phyloP scores from a whole-genome alignment of 495 filamentous ascomycete species.

The Halenospora varia region DNA sequence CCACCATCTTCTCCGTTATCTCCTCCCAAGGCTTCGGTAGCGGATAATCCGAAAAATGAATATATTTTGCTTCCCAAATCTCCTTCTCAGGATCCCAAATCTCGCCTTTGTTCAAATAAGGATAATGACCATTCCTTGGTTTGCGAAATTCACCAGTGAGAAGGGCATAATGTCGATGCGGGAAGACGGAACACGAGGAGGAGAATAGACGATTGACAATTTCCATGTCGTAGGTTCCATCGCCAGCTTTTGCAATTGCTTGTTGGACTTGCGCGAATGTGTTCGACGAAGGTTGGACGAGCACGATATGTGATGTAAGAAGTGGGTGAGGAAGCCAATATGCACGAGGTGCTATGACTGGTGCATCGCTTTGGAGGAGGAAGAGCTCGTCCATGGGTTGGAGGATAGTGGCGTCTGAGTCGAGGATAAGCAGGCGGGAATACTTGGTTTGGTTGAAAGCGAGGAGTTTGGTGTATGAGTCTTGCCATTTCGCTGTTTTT shows the following conservation, averaged over 20 bases:
- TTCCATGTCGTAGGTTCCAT: conserved; percentile 66
- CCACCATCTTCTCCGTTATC: not conserved
- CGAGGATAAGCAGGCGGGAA: conserved; percentile 61
- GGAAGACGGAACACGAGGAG: conserved; percentile 64
- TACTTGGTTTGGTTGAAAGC: conserved; percentile 69
- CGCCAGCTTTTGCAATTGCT: conserved; percentile 32
- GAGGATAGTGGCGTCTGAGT: conserved; percentile 63
- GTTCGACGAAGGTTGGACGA: conserved; percentile 56
- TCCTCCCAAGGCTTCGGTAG: conserved; percentile 68
- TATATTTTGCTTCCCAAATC: conserved; percentile 63
- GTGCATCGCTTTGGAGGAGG: conserved; percentile 54
- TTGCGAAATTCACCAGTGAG: conserved; percentile 67
- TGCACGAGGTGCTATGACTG: conserved; percentile 60
- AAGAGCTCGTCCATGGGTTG: conserved; percentile 71
- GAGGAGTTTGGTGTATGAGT: conserved; percentile 64
- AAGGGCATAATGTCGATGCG: conserved; percentile 69
- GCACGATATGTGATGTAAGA: conserved; percentile 59
- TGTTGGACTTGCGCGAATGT: conserved; percentile 52
- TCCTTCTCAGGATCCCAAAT: conserved; percentile 65
- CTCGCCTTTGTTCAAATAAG: conserved; percentile 56
- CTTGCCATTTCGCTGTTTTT: conserved; percentile 40
- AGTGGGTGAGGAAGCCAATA: conserved; percentile 63
- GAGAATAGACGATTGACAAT: conserved; percentile 68
- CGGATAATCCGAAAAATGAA: conserved; percentile 82
- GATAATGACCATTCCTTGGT: conserved; percentile 41